phyloP scores from a whole-genome alignment of 2,329 filamentous ascomycete species.

The Didymella pomorum region DNA sequence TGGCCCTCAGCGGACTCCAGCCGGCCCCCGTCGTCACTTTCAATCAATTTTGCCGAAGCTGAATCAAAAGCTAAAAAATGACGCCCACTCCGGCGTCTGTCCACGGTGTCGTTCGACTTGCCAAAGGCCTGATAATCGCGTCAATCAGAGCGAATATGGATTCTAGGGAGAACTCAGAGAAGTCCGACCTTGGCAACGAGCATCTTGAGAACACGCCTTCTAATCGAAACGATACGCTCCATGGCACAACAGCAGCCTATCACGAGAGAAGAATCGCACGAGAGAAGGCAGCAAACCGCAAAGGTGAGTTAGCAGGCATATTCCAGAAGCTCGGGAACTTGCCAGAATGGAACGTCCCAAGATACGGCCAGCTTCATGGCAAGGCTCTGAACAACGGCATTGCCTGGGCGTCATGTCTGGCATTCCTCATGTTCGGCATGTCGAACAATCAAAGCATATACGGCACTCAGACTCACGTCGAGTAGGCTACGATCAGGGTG shows the following conservation, averaged over 20 bases:
- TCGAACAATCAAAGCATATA: background rate
- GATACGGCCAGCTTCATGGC: slow-evolving; percentile 22
- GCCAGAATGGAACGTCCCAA: slow-evolving; percentile 29
- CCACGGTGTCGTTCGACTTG: slow-evolving; percentile 7
- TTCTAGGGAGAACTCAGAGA: slow-evolving; percentile 9
- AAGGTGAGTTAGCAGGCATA: slow-evolving; percentile 5
- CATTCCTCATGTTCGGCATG: slow-evolving; percentile 51
- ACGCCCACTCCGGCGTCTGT: slow-evolving; percentile 5
- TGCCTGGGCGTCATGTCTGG: slow-evolving; percentile 32
- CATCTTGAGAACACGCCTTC: slow-evolving; percentile 1
- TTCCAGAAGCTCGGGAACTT: slow-evolving; percentile 26
- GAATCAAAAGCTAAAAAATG: slow-evolving; percentile 9
- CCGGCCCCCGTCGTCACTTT: background rate
- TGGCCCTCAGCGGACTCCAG: slow-evolving; percentile 8
- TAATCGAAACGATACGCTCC: slow-evolving; percentile 1
- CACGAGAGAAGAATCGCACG: slow-evolving; percentile 4
- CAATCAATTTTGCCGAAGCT: background rate
- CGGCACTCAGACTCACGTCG: background rate
- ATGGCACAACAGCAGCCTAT: slow-evolving; percentile 2
- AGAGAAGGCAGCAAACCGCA: slow-evolving; percentile 9
- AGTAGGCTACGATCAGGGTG: slow-evolving; percentile 66
- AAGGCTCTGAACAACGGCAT: slow-evolving; percentile 27
- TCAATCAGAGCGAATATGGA: slow-evolving; percentile 9
- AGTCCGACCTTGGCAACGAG: slow-evolving; percentile 9
- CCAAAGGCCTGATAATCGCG: slow-evolving; percentile 10